Evolutionary conservation across 2,329 filamentous ascomycete species (phyloP).

Genomic region (Pyrenochaeta sp.): DNA sequence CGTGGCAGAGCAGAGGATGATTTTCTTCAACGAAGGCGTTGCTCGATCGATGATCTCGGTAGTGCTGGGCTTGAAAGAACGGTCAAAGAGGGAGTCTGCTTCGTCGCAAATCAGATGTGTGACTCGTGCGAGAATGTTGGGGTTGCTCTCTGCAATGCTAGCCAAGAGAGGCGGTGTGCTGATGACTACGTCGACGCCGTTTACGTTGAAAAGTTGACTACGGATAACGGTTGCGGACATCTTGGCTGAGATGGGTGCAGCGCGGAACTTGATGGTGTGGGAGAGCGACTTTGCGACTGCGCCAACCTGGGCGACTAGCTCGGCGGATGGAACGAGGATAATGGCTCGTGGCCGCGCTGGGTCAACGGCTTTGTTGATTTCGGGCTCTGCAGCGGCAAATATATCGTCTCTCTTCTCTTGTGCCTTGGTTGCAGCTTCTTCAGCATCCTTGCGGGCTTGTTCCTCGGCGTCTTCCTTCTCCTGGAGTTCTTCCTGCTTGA

Average conservation of each 20-base stretch:
- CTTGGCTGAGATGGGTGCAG: slow-evolving; percentile 81
- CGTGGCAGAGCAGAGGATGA: slow-evolving; percentile 94
- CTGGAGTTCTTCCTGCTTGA: slow-evolving; percentile 76
- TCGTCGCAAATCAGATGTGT: slow-evolving; percentile 91
- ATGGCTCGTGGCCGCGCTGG: slow-evolving; percentile 83
- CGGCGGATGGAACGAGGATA: slow-evolving; percentile 89
- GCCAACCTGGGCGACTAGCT: slow-evolving; percentile 89
- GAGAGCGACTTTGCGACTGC: slow-evolving; percentile 81
- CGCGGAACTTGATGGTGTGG: slow-evolving; percentile 86
- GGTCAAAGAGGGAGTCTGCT: slow-evolving; percentile 94
- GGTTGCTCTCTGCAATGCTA: slow-evolving; percentile 87
- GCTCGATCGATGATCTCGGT: slow-evolving; percentile 82
- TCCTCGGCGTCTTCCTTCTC: slow-evolving; percentile 57
- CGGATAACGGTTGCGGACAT: slow-evolving; percentile 82
- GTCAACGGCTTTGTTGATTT: slow-evolving; percentile 67
- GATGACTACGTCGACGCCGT: slow-evolving; percentile 85
- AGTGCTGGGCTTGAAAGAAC: slow-evolving; percentile 87
- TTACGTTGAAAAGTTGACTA: slow-evolving; percentile 79
- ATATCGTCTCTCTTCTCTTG: slow-evolving; percentile 54
- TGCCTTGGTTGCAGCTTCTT: slow-evolving; percentile 51
- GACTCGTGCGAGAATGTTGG: slow-evolving; percentile 91
- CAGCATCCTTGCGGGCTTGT: slow-evolving; percentile 61
- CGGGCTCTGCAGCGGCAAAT: slow-evolving; percentile 68
- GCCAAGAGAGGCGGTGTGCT: slow-evolving; percentile 88
- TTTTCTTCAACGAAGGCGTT: slow-evolving; percentile 80